A percentile compares a stretch with the other conserved stretches of the same genome.
These are phyloP conservation scores for Aspergillus sp. DNA, from an alignment of 2,329 filamentous ascomycete species.

Conservation along the genomic window DNA sequence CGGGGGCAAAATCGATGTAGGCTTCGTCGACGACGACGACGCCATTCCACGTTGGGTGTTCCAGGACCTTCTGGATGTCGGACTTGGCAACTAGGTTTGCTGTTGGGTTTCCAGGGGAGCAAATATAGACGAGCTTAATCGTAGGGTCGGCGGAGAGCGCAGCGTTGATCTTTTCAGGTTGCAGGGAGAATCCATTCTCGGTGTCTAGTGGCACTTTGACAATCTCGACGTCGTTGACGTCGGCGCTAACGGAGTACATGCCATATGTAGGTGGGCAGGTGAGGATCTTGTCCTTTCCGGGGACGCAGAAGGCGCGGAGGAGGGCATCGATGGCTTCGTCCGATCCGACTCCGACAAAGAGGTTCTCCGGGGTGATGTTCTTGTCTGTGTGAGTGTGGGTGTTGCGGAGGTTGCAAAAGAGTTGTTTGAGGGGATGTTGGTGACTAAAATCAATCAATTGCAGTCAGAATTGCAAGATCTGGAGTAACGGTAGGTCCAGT, in stretches of 20 bases:
- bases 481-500: constrained; percentile 1
- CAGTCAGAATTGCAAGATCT: neutral
- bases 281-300: constrained; percentile 83
- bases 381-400: constrained; percentile 73
- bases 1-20: constrained; percentile 89
- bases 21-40: constrained; percentile 92
- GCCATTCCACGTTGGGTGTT: constrained; percentile 92
- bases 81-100: constrained; percentile 73
- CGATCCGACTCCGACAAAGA: constrained; percentile 93
- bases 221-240: constrained; percentile 86
- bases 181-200: constrained; percentile 70
- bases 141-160: constrained; percentile 62
- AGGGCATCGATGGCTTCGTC: constrained; percentile 97
- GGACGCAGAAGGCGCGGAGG: constrained; percentile 87
- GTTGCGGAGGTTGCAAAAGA: constrained; percentile 84
- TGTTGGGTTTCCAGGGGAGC: constrained; percentile 93
- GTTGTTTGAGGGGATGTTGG: constrained; percentile 81
- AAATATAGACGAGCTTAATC: constrained; percentile 90
- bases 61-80: constrained; percentile 71
- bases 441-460: constrained; percentile 51
- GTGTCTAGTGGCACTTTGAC: constrained; percentile 80
- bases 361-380: constrained; percentile 72
- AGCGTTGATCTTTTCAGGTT: constrained; percentile 66
- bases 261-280: constrained; percentile 97
- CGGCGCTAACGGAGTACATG: constrained; percentile 94